Evolutionary conservation across 805 yeast genomes (phyloP), one percentile per base, ranked within the genome.

Genomic region (Hanseniaspora occidentalis): DNA sequence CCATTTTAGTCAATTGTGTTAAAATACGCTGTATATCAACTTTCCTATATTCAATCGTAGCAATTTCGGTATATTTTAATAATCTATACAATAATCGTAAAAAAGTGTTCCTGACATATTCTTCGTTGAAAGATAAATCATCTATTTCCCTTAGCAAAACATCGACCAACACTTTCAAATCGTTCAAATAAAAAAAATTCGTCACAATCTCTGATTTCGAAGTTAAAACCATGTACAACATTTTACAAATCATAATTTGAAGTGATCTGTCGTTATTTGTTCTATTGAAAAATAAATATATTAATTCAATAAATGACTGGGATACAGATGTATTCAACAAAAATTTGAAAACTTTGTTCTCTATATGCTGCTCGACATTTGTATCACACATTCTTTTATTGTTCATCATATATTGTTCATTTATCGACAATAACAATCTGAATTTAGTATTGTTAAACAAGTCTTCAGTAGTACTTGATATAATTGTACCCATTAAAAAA

Each of bases 361-460:
- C 54, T 20, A 64, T 47, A 4, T n/a, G n/a, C 33, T n/a, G 33
- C 6, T 48, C 47, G 24, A 45, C 50, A 4, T 4, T 14, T 10
- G 9, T 10, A 18, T 29, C 18, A 14, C 33, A n/a, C 18, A n/a
- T n/a, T 5, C 49, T 51, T 29, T 56, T 67, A 50, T 48, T 65
- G 45, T 73, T 62, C 31, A 84, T 79, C 79, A 88, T 75, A 58
- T 75, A 88, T 58, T 88, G 96, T 55, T 88, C 96, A 58, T 88
- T 88, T 20, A 88, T 63, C 1, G 85, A 77, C 31, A 88, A 62
- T 10, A 88, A 57, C 13, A 84, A 62, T 50, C 77, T 78, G 62
- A 86, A 77, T 45, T 79, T 77, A 31, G 83, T 73, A 45, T 74
- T 75, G 52, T 77, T 79, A 46, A 67, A 68, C 37, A 75, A 70